A percentile compares a stretch with the other conserved stretches of the same genome.
Evolutionary conservation across 352 stramenopile genomes (phyloP).

Genomic region (Globisporangium heterothallicum): DNA sequence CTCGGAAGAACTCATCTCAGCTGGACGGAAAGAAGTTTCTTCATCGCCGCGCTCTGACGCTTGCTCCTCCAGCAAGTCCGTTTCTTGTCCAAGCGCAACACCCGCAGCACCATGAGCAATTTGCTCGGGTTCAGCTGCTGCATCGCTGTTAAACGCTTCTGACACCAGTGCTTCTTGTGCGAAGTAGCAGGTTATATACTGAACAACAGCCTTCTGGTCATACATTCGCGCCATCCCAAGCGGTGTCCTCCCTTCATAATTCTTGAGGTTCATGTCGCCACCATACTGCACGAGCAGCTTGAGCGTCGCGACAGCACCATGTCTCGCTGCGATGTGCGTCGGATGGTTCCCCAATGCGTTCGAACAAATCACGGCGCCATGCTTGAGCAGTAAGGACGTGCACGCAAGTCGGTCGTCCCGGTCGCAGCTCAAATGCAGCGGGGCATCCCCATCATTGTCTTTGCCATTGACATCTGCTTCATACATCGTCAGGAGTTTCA

Average conservation of each 20-base stretch:
- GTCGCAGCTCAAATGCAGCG: constrained; percentile 60
- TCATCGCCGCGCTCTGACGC: not conserved
- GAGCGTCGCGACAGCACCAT: constrained; percentile 61
- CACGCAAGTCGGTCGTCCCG: constrained; percentile 40
- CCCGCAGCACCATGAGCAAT: not conserved
- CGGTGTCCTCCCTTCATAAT: constrained; percentile 75
- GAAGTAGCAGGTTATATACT: constrained; percentile 61
- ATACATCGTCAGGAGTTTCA: constrained; percentile 54
- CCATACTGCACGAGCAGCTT: constrained; percentile 71
- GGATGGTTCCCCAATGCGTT: constrained; percentile 69
- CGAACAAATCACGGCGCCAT: constrained; percentile 40
- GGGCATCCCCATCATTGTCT: constrained; percentile 61
- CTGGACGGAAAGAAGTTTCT: not conserved
- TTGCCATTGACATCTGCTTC: constrained; percentile 70
- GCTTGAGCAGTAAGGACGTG: constrained; percentile 52
- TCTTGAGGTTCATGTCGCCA: constrained; percentile 80
- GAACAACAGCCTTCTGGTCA: constrained; percentile 40
- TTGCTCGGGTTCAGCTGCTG: not conserved
- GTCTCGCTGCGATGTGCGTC: constrained; percentile 59
- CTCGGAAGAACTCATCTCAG: constrained; percentile 21
- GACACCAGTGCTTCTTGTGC: constrained; percentile 30
- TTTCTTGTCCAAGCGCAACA: not conserved
- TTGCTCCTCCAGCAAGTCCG: not conserved
- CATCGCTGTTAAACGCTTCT: not conserved
- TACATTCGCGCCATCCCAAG: constrained; percentile 74